Base-by-base conservation (phyloP, 352 stramenopile species). In the Globisporangium cylindrosporum region DNA sequence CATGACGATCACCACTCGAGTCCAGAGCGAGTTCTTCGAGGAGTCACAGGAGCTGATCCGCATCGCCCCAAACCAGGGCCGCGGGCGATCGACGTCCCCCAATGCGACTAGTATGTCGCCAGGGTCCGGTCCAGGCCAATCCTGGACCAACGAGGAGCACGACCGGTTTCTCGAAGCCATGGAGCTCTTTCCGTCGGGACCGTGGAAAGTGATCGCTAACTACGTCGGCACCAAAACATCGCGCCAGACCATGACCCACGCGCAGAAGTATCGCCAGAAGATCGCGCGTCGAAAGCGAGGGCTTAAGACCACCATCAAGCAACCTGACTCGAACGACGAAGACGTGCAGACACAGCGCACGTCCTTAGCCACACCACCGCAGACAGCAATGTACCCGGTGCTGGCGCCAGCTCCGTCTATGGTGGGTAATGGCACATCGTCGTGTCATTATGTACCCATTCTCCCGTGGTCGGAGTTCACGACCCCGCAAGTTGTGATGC, bases 231-330 rank as follows among this genome's bases (percentile, higher is more conserved):
- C 72, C 18, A 70, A 70, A 15, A 74, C 72, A 0, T 41, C 65
- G 22, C 70, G 70, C 12, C 70, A 76, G 36, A 74, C 70, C 18
- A 71, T 76, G 70, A 76, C 69, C 6, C 70, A 78, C 48, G 71
- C 66, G 6, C 71, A 77, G 48, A 77, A 77, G 51, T 77, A 77
- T 43, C 70, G 71, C 12, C 60, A 75, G 34, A 77, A 77, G 59
- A 74, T 77, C 34, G 62, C 62, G 18, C 55, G 71, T 0, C 63
- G 69, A 10, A 60, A 68, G 27, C 69, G 69, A 62, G 69, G 69
- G 6, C 59, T 74, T 20, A 69, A 73, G 57, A 71, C 64, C 18
- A 62, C 41, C 9, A 25, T n/a, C 27, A 67, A 72, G 22, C 67
- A 67, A 41, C 22, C 9, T 5, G 41, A 49, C 15, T 49, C 41